Conservation (phyloP, 106 monocot species). For the Acorus calamus region DNA sequence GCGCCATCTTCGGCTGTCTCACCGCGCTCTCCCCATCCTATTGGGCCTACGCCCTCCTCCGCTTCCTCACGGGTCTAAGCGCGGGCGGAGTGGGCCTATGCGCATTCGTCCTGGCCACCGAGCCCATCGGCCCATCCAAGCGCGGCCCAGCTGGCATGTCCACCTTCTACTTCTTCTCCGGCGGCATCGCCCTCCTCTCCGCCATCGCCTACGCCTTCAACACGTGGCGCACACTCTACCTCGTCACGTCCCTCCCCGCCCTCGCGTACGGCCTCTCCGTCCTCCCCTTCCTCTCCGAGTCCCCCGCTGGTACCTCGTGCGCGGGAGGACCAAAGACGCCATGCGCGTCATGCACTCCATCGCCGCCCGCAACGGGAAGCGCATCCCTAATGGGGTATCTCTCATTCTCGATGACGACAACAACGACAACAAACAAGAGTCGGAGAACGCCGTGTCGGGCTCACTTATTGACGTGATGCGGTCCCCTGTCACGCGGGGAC, state of each 20-base stretch:
- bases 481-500: slow-evolving; percentile 35
- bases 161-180: slow-evolving; percentile 95
- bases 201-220: slow-evolving; percentile 43
- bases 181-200: slow-evolving; percentile 53
- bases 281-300: slow-evolving; percentile 78
- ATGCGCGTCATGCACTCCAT: slow-evolving; percentile 43
- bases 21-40: slow-evolving; percentile 58
- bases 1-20: slow-evolving; percentile 55
- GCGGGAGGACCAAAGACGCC: slow-evolving; percentile 30
- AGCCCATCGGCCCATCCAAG: slow-evolving; percentile 56
- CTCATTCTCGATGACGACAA: slow-evolving; percentile 52
- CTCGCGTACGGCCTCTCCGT: slow-evolving; percentile 40
- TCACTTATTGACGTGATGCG: slow-evolving; percentile 51
- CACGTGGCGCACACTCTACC: slow-evolving; percentile 61
- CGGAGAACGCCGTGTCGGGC: slow-evolving; percentile 11
- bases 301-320: slow-evolving; percentile 83
- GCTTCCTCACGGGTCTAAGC: slow-evolving; percentile 77
- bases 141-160: slow-evolving; percentile 80
- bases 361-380: slow-evolving; percentile 28
- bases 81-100: slow-evolving; percentile 77
- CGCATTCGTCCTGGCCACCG: slow-evolving; percentile 89
- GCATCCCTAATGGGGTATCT: slow-evolving; percentile 14
- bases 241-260: slow-evolving; percentile 65
- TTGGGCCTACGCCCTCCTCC: slow-evolving; percentile 53
- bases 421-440: not conserved